Evolutionary conservation across 805 yeast species (phyloP).

Genomic region (Wickerhamiella kazuoi): DNA sequence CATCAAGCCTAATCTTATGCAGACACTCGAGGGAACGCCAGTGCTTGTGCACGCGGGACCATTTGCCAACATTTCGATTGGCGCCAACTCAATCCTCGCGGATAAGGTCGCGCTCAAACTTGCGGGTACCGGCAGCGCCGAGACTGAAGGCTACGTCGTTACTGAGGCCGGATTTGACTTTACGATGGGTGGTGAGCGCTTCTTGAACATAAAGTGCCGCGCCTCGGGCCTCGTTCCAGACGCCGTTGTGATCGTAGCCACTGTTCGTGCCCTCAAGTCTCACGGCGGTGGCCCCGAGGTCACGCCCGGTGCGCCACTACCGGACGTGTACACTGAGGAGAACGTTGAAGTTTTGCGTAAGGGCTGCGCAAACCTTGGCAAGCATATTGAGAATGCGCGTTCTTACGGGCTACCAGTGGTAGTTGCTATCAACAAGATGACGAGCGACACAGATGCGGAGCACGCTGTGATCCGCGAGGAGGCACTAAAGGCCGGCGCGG

Average conservation of each 20-base stretch:
- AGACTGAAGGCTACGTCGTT: constrained; percentile 58
- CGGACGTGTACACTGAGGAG: constrained; percentile 64
- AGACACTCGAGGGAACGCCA: constrained; percentile 93
- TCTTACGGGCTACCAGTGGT: constrained; percentile 81
- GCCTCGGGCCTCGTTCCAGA: constrained; percentile 78
- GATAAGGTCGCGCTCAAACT: constrained; percentile 84
- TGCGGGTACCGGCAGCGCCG: constrained; percentile 41
- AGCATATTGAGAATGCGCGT: constrained; percentile 75
- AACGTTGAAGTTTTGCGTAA: constrained; percentile 56
- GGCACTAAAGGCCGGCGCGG: constrained; percentile 81
- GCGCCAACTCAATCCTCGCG: constrained; percentile 88
- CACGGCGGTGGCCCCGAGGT: constrained; percentile 98
- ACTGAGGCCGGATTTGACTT: constrained; percentile 98
- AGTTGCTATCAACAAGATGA: constrained; percentile 82
- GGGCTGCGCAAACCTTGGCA: constrained; percentile 77
- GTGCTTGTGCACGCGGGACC: constrained; percentile 97
- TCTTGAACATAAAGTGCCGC: constrained; percentile 88
- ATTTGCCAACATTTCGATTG: constrained; percentile 91
- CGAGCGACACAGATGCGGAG: constrained; percentile 66
- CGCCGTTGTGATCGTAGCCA: constrained; percentile 84
- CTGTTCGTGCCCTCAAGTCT: constrained; percentile 88
- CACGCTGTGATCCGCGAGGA: constrained; percentile 62
- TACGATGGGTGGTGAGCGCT: constrained; percentile 98
- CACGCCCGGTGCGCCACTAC: constrained; percentile 78
- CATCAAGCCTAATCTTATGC: constrained; percentile 92